Base-by-base conservation (phyloP, 75 land plant genomes). In the Selaginella tamariscina region DNA sequence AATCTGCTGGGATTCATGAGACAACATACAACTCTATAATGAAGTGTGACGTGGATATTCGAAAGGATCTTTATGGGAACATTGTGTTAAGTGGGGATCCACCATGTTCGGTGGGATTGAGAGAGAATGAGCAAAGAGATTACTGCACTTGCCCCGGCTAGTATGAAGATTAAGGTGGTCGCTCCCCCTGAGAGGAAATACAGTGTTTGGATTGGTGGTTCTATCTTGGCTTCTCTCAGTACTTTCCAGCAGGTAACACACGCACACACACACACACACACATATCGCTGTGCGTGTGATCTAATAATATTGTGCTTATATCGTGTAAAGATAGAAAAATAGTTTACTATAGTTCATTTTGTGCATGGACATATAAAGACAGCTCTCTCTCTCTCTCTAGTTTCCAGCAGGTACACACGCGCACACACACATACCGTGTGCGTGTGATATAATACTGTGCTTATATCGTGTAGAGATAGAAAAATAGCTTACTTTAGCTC, bases 71-170 rank as follows among this genome's bases (percentile, higher is more conserved):
- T 54, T 81, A 70, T 27, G 80, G 80, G 0, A 81, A 81, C 59
- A 80, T 81, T 62, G 83, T 81, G 29, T 54, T 81, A 67, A 79
- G 82, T 64, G 82, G 83, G 83, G 83, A 0, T 70, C 83, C 1
- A 81, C 83, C 30, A 80, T 81, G 83, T 81, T 81, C 49, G 70
- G 70, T n/a, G 80, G 80, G 2, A 79, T 79, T 59, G 80, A 0
- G 80, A 79, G 27, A 56, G 77, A 29, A 76, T 76, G 77, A 76
- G 65, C 77, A 78, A 72, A 67, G 81, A 79, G 56, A 80, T 79
- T 26, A 68, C 81, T 0, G 75, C 81, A 0, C 81, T 79, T 39
- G 81, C 81, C 11, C 81, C 81, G 1, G 67, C 39, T 26, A 67
- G 57, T 54, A 65, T 79, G 67, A 79, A 78, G 82, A 68, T 79